Evolutionary conservation across 768 basidiomycete genomes (phyloP), one percentile per base, ranked within the genome.

Genomic region (Serendipita vermifera): DNA sequence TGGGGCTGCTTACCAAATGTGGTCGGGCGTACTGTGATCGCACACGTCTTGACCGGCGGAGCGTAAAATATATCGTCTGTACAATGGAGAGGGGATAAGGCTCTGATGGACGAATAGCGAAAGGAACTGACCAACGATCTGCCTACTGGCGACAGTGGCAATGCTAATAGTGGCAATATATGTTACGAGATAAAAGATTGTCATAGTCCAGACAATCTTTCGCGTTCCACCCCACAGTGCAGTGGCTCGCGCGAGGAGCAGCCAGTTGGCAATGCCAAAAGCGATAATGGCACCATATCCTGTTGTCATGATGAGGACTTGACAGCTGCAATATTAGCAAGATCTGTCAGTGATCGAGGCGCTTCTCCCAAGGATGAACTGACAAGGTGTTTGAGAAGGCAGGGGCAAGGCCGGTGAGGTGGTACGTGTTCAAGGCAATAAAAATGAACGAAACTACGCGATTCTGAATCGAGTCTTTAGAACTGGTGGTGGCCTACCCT

Each of bases 211-310:
- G 15, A 51, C 46, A 51, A 51, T 29, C 6, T 51, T 20, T 7
- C 46, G 46, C 7, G 46, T 22, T 15, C 27, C 27, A n/a, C 46
- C 46, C 46, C 46, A 51, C 15, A 51, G 46, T 3, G 46, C 46
- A 29, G 27, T 51, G 5, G 46, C 46, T 51, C 46, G 24, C n/a
- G 20, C 17, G 9, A 51, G n/a, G 22, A 51, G 29, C 15, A 51
- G 46, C 20, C 29, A 51, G 27, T 51, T 51, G 17, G 20, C 27
- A 3, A 51, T 51, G 6, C 20, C 46, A 26, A 51, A 51, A 5
- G 20, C n/a, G 31, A 51, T 22, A 29, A 51, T 51, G 46, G 46
- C 46, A 29, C 20, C 46, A 29, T 51, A 51, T 20, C 46, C 46
- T 15, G 46, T 51, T 3, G 46, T 51, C 9, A 51, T 20, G 46